Evolutionary conservation across 306 rosid genomes (phyloP).

Genomic region (Citrullus mucosospermus): DNA sequence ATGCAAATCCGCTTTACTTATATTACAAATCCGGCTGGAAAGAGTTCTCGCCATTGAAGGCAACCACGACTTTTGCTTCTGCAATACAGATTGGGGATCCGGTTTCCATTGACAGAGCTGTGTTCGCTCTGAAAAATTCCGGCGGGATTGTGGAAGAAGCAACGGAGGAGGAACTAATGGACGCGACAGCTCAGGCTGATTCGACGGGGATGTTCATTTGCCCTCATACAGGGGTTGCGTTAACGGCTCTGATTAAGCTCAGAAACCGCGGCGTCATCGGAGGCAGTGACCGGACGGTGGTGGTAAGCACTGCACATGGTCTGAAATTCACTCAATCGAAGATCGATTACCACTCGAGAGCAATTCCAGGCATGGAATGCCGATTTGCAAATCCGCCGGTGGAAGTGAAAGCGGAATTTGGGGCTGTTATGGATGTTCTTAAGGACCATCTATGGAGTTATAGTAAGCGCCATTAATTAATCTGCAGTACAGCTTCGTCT

Average conservation of each 20-base stretch:
- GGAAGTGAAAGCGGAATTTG: not conserved
- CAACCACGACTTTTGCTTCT: not conserved
- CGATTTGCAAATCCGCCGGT: conserved; percentile 2
- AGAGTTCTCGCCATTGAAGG: not conserved
- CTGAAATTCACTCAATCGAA: conserved; percentile 2
- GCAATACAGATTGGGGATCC: conserved; percentile 4
- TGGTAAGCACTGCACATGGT: not conserved
- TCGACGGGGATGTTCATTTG: conserved; percentile 3
- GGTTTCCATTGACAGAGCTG: not conserved
- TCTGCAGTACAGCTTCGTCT: not conserved
- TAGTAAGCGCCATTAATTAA: not conserved
- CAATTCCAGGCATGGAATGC: not conserved
- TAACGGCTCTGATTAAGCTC: not conserved
- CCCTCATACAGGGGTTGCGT: not conserved
- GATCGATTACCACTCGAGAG: not conserved
- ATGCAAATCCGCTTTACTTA: not conserved
- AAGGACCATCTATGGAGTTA: not conserved
- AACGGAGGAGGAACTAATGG: conserved; percentile 2
- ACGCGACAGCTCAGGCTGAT: not conserved
- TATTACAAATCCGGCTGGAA: not conserved
- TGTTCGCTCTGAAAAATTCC: not conserved
- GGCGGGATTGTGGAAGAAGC: not conserved
- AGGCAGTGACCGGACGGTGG: not conserved
- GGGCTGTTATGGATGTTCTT: conserved; percentile 1
- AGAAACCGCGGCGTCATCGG: not conserved